Evolutionary conservation across 371 early-diverging fungal genomes (phyloP).

Genomic region (Mortierella sp.): DNA sequence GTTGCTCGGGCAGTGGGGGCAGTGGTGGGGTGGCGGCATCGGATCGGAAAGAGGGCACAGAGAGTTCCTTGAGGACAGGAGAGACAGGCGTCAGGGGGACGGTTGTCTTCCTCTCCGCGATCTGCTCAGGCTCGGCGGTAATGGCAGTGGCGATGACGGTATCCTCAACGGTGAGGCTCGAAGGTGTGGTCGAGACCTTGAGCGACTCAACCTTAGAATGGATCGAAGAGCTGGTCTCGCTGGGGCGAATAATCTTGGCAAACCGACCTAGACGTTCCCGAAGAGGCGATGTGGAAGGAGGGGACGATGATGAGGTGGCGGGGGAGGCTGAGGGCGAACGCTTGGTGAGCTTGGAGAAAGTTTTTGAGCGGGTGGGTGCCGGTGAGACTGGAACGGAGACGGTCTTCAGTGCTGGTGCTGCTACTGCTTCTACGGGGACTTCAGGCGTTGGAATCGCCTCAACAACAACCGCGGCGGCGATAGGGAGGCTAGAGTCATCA

Average conservation of each 20-base stretch:
- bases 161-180: not conserved
- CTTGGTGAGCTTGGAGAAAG: slow-evolving; percentile 31
- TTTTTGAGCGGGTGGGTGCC: not conserved
- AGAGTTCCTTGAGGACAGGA: not conserved
- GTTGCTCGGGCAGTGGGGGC: slow-evolving; percentile 10
- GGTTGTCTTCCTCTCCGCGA: too few relatives aligned
- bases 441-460: not conserved
- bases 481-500: not conserved
- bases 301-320: not conserved
- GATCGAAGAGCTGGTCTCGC: slow-evolving; percentile 21
- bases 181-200: not conserved
- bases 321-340: slow-evolving; percentile 23
- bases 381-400: not conserved
- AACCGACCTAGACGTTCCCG: slow-evolving; percentile 31
- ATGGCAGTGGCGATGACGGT: not conserved
- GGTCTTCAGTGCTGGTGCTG: not conserved
- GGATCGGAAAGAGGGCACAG: not conserved
- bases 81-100: not conserved
- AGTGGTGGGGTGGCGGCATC: not conserved
- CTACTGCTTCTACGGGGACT: too few relatives aligned
- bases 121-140: not conserved
- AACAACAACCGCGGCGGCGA: not conserved
- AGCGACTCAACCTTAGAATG: slow-evolving; percentile 35
- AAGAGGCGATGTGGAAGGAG: slow-evolving; percentile 18
- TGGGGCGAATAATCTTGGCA: slow-evolving; percentile 33